phyloP scores from a whole-genome alignment of 1,284 basidiomycete genomes.

The Ustilago curta region DNA sequence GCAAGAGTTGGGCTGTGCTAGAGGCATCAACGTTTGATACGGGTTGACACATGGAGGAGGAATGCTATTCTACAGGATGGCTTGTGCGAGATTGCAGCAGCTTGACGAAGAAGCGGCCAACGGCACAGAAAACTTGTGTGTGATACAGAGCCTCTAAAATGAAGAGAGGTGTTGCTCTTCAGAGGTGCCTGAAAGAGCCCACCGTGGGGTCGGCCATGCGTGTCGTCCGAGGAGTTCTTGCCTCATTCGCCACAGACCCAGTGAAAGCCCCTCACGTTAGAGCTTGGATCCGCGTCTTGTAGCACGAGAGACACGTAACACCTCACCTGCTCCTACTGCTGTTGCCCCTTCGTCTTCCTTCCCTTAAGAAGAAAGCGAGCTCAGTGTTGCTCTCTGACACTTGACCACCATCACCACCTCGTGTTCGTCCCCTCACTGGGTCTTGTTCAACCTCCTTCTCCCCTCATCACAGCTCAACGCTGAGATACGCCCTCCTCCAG shows the following conservation, averaged over 20 bases:
- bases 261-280: slow-evolving; percentile 1
- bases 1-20: too few relatives aligned
- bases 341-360: background rate
- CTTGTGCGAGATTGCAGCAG: slow-evolving; percentile 25
- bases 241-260: background rate
- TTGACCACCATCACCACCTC: slow-evolving; percentile 9
- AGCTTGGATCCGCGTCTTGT: background rate
- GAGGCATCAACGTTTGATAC: too few relatives aligned
- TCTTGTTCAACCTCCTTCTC: slow-evolving; percentile 31
- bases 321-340: background rate
- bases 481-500: slow-evolving; percentile 14
- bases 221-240: slow-evolving; percentile 14
- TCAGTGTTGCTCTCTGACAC: background rate
- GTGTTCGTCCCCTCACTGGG: slow-evolving; percentile 23
- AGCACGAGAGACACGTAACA: background rate
- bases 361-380: slow-evolving; percentile 31
- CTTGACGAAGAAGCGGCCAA: background rate
- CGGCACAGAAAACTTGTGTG: background rate
- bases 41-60: slow-evolving; percentile 3
- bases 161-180: slow-evolving; percentile 18
- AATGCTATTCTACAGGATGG: slow-evolving; percentile 6
- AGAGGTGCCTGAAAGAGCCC: slow-evolving; percentile 3
- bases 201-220: background rate
- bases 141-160: slow-evolving; percentile 3
- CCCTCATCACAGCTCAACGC: slow-evolving; percentile 39